phyloP scores from a whole-genome alignment of 176 grass and related monocot genomes.

The Raddia distichophylla region DNA sequence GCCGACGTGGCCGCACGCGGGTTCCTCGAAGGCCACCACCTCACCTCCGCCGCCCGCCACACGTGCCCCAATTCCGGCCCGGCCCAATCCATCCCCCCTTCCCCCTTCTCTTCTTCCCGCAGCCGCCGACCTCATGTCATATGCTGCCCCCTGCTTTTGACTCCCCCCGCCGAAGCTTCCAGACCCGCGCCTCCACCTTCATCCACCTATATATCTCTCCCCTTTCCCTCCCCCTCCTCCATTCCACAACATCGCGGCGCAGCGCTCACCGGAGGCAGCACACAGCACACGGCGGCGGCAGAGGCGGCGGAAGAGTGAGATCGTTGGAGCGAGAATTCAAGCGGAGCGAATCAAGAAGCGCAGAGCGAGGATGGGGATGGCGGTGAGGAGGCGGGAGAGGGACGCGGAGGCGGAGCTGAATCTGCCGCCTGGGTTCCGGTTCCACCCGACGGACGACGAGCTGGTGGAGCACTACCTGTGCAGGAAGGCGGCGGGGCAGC shows the following conservation, averaged over 20 bases:
- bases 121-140: not conserved
- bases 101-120: not conserved
- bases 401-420: constrained; percentile 69
- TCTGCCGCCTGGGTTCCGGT: constrained; percentile 87
- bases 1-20: constrained; percentile 27
- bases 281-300: not conserved
- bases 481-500: constrained; percentile 53
- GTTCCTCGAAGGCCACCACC: constrained; percentile 36
- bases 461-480: constrained; percentile 73
- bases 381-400: constrained; percentile 42
- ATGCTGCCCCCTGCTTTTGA: not conserved
- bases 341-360: not conserved
- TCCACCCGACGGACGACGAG: constrained; percentile 98
- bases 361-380: not conserved
- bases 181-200: not conserved
- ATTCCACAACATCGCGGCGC: constrained; percentile 14
- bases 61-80: constrained; percentile 46
- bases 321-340: no score
- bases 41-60: constrained; percentile 33
- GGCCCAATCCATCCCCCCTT: no score
- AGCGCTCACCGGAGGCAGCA: not conserved
- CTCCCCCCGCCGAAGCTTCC: constrained; percentile 29
- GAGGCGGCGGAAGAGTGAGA: not conserved
- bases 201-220: constrained; percentile 27
- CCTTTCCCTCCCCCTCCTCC: not conserved